Base-by-base conservation (phyloP, 306 rosid genomes). In the Dalbergia cochinchinensis region DNA sequence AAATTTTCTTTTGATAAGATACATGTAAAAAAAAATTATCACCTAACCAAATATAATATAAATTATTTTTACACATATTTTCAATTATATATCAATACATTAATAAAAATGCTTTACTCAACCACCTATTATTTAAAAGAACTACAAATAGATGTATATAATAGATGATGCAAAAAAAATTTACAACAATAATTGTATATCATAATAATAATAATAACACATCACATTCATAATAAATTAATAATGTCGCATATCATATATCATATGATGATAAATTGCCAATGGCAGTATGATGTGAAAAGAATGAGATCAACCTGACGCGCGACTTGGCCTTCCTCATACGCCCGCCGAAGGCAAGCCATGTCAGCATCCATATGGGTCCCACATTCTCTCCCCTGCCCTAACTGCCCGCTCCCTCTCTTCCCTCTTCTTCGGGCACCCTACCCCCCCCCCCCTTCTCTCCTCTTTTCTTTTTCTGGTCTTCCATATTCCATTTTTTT, bases 291-390 rank as follows among this genome's bases (percentile, higher is more conserved):
- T 73, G 10, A 3, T 47, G 47, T 7, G 77, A 51, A 61, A 54
- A 61, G 58, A 48, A 63, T 80, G 85, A 84, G 75, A 80, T 82
- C 83, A 89, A 86, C 76, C 82, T 80, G 92, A 87, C 87, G 92
- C 86, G 76, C 83, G 91, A 82, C 72, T 72, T 76, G 54, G 78
- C 73, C 76, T 34, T 34, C 22, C 19, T 53, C 8, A 11, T 18
- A 67, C 74, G 80, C 86, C 83, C 53, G 81, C 80, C 74, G 39
- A 74, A 80, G 83, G 76, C 11, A 75, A 74, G 82, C 91, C 93
- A 88, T 89, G 86, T 90, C 90, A 86, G 77, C 86, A 68, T 84
- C 86, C 18, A 0, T 20, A 73, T 44, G 88, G 89, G 94, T 71
- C 86, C 91, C 62, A 11, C 8, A 0, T 66, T 83, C 85, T 88